A percentile compares a stretch with the other conserved stretches of the same genome.
These are phyloP conservation scores for Fusarium verticillioides DNA, from an alignment of 2,329 filamentous ascomycete genomes.

Conservation along the genomic window DNA sequence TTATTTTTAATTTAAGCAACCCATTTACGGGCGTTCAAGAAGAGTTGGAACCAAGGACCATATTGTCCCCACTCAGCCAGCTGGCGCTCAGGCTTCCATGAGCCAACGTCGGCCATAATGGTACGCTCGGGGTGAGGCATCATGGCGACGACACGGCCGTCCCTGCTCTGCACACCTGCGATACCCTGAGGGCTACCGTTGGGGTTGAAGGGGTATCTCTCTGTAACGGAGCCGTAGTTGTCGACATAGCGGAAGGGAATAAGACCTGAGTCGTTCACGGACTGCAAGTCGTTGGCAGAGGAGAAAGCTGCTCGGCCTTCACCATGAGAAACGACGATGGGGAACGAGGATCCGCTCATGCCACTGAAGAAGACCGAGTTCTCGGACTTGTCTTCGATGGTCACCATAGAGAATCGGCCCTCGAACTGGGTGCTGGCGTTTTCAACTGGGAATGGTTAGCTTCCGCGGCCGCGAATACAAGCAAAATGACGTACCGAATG, in stretches of 20 bases:
- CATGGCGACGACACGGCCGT: constrained; percentile 85
- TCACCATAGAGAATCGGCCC: constrained; percentile 44
- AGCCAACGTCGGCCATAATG: constrained; percentile 80
- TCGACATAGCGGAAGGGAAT: constrained; percentile 87
- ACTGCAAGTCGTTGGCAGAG: constrained; percentile 61
- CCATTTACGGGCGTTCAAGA: constrained; percentile 89
- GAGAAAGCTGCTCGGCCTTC: constrained; percentile 82
- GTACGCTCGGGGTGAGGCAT: constrained; percentile 97
- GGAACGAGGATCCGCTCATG: constrained; percentile 42
- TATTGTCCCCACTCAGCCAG: constrained; percentile 79
- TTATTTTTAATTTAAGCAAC: constrained; percentile 65
- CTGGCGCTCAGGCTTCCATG: constrained; percentile 72
- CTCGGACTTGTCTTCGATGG: constrained; percentile 38
- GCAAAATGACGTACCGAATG: constrained; percentile 61
- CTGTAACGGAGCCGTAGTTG: constrained; percentile 78
- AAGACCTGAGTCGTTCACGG: constrained; percentile 72
- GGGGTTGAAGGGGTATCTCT: constrained; percentile 86
- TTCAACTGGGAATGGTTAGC: constrained; percentile 60
- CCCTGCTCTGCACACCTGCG: constrained; percentile 78
- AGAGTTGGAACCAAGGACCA: constrained; percentile 87
- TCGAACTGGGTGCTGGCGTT: constrained; percentile 67
- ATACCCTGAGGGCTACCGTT: constrained; percentile 87
- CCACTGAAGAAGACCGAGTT: constrained; percentile 45
- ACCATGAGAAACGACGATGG: constrained; percentile 45
- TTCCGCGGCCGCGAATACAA: neutral